Evolutionary conservation across 352 stramenopile species (phyloP).

Genomic region (Phytopythium oedochilum): DNA sequence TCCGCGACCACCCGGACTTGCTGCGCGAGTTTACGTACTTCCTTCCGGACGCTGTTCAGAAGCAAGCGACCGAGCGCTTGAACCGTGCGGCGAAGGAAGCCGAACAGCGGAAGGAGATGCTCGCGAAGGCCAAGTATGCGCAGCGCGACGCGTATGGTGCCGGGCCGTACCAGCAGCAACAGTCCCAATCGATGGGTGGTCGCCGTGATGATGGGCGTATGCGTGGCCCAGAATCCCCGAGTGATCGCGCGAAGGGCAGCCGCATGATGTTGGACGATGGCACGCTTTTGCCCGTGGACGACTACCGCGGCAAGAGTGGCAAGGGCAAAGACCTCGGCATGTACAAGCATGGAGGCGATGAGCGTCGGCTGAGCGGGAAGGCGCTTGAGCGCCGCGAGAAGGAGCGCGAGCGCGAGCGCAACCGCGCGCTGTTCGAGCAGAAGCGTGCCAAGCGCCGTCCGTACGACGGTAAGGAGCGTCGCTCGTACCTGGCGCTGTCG

Average conservation of each 20-base stretch:
- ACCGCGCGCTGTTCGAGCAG: slow-evolving; percentile 65
- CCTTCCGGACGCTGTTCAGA: slow-evolving; percentile 97
- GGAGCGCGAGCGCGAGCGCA: slow-evolving; percentile 71
- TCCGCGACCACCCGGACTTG: slow-evolving; percentile 98
- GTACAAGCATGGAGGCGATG: slow-evolving; percentile 55
- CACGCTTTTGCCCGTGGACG: slow-evolving; percentile 24
- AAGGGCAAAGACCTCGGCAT: slow-evolving; percentile 31
- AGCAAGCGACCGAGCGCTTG: slow-evolving; percentile 95
- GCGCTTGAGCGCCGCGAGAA: slow-evolving; percentile 67
- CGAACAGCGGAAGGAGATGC: slow-evolving; percentile 83
- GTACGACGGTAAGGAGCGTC: slow-evolving; percentile 75
- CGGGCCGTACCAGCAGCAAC: slow-evolving; percentile 24
- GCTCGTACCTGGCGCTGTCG: slow-evolving; percentile 62
- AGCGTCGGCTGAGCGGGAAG: slow-evolving; percentile 47
- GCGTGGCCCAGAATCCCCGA: slow-evolving; percentile 42
- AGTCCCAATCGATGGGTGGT: slow-evolving; percentile 14
- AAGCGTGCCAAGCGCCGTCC: slow-evolving; percentile 64
- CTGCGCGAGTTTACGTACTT: slow-evolving; percentile 99
- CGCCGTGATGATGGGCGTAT: slow-evolving; percentile 38
- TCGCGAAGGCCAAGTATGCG: slow-evolving; percentile 46
- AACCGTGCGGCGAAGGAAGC: slow-evolving; percentile 94
- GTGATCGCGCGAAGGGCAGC: slow-evolving; percentile 32
- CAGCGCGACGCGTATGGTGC: slow-evolving; percentile 5
- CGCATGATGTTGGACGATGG: slow-evolving; percentile 41
- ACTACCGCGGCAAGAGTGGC: slow-evolving; percentile 24